Base-by-base conservation (phyloP, 2,329 filamentous ascomycete species). In the Hypomyces rosellus region DNA sequence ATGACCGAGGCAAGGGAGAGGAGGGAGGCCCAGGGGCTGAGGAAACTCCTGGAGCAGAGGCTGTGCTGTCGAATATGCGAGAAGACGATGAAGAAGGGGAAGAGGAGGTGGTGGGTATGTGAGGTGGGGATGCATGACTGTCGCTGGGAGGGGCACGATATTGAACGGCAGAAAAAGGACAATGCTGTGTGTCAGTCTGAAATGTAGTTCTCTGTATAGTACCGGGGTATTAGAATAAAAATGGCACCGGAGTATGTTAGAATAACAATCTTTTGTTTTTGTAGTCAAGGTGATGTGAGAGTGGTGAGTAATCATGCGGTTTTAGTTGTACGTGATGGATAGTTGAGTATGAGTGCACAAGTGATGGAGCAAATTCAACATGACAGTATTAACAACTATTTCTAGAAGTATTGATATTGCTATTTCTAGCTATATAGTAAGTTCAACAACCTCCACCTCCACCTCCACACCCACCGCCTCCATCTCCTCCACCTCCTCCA, bases 41-140 rank as follows among this genome's bases (percentile, higher is more conserved):
- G 41, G 37, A 34, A 12, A 30, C 34, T 46, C 7, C 39, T 54
- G 42, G n/a, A 9, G 4, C 33, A 49, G 14, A 45, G 49, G 38
- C 34, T 57, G n/a, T 39, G 53, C 40, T 57, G 55, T 33, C 34
- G 9, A 6, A 20, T 47, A 39, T 57, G 55, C 18, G 50, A 57
- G 47, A 49, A 43, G 38, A 37, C 40, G 5, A 37, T 57, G 3
- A 16, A 41, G 11, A 34, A 16, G 39, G 49, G 45, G 16, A 40
- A 36, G 40, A 39, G 50, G 49, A 49, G 55, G 40, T 57, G 55
- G 55, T 57, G 54, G 50, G 48, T 57, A n/a, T 57, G 55, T 36
- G 39, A 38, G 20, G 8, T 15, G 2, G 53, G 51, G 6, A 9
- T 9, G 2, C 55, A 57, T 38, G 55, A 57, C 37, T 57, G 55